Evolutionary conservation across 352 stramenopile species (phyloP).

Genomic region (Pythium dissotocum): DNA sequence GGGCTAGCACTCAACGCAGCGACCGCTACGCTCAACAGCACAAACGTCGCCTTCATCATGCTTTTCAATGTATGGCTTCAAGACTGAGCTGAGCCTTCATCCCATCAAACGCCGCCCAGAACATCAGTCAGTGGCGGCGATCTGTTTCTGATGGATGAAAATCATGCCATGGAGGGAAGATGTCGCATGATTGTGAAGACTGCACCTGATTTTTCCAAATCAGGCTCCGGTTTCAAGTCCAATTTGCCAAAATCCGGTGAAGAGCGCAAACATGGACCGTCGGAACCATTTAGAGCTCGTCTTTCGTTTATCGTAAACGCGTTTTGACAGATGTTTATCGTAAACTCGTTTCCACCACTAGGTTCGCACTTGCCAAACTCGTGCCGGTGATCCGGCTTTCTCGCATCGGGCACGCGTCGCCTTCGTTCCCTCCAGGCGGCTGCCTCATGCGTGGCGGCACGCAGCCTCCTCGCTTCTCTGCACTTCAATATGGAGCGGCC

Average conservation of each 20-base stretch:
- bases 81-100: too few relatives aligned
- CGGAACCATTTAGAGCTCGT: neutral
- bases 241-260: neutral
- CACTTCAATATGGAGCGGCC: neutral
- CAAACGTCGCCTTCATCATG: constrained; percentile 9
- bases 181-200: neutral
- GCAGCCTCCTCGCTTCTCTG: neutral
- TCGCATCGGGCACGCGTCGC: neutral
- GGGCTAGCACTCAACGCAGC: neutral
- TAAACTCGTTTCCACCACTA: constrained; percentile 1
- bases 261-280: neutral
- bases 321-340: neutral
- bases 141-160: neutral
- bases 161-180: neutral
- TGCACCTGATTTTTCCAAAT: neutral
- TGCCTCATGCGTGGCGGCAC: neutral
- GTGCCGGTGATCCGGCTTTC: neutral
- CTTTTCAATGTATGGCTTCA: too few relatives aligned
- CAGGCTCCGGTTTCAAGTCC: neutral
- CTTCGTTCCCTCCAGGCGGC: constrained; percentile 1
- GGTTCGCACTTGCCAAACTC: neutral
- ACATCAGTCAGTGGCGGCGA: too few relatives aligned
- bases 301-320: neutral
- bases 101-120: too few relatives aligned
- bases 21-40: neutral